Conservation (phyloP, 345 rosid genomes). For the Melaleuca alternifolia region DNA sequence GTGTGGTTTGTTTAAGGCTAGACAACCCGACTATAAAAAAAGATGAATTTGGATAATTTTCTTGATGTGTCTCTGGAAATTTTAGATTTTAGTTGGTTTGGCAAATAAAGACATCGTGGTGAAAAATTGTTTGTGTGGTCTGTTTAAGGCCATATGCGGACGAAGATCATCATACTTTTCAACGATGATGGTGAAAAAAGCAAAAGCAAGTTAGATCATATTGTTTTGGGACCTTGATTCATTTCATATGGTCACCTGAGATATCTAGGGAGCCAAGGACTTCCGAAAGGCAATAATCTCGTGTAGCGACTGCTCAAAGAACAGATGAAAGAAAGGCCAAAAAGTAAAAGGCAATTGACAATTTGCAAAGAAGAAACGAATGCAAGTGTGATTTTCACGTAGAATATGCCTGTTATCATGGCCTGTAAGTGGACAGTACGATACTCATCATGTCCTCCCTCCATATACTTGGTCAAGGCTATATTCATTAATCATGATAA, state of each 20-base stretch:
- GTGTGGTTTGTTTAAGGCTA: not conserved
- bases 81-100: not conserved
- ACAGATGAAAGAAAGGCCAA: not conserved
- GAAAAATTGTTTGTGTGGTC: not conserved
- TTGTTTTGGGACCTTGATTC: not conserved
- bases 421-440: not conserved
- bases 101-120: not conserved
- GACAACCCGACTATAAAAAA: not conserved
- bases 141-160: not conserved
- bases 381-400: not conserved
- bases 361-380: not conserved
- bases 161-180: not conserved
- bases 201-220: not conserved
- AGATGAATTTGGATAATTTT: not conserved
- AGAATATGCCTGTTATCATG: not conserved
- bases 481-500: not conserved
- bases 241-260: not conserved
- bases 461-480: not conserved
- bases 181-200: not conserved
- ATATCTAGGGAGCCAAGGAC: not conserved
- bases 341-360: not conserved
- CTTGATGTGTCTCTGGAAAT: not conserved
- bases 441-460: not conserved
- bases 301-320: not conserved
- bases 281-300: not conserved